phyloP scores from a whole-genome alignment of 768 basidiomycete species.

The Daedaleopsis nitida region DNA sequence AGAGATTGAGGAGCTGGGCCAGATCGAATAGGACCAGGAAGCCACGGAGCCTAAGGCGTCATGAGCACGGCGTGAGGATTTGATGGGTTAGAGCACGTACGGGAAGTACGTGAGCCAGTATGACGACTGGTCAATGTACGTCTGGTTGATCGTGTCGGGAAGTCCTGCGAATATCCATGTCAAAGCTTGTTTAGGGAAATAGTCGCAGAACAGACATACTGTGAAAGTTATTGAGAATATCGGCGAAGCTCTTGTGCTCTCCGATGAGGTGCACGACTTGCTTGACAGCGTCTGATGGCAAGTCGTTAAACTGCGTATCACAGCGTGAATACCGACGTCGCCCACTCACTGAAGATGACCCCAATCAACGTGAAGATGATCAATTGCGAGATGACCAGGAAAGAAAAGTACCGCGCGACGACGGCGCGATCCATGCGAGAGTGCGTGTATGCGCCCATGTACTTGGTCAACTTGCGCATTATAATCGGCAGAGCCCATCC shows the following conservation, averaged over 20 bases:
- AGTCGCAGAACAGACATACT: constrained; percentile 32
- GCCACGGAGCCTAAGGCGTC: constrained; percentile 70
- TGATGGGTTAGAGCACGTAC: constrained; percentile 37
- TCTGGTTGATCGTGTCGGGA: constrained; percentile 73
- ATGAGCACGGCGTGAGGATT: not conserved
- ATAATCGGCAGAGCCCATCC: constrained; percentile 89
- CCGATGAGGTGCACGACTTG: constrained; percentile 52
- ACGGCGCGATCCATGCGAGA: constrained; percentile 89
- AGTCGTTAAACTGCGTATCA: no score
- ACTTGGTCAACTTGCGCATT: constrained; percentile 81
- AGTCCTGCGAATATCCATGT: constrained; percentile 47
- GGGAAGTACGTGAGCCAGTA: constrained; percentile 96
- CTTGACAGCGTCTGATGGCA: constrained; percentile 32
- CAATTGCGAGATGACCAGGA: constrained; percentile 92
- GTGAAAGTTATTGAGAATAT: constrained; percentile 48
- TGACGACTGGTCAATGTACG: constrained; percentile 89
- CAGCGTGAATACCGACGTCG: no score
- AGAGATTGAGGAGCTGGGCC: constrained; percentile 90
- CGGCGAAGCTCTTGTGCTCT: constrained; percentile 44
- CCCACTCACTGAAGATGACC: constrained; percentile 75
- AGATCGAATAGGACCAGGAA: constrained; percentile 95
- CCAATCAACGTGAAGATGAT: constrained; percentile 93
- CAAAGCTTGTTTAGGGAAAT: not conserved
- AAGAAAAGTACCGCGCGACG: constrained; percentile 89
- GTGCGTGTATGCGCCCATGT: constrained; percentile 69